Evolutionary conservation across 176 grass and related monocot species (phyloP).

Genomic region (Oryza meridionalis): DNA sequence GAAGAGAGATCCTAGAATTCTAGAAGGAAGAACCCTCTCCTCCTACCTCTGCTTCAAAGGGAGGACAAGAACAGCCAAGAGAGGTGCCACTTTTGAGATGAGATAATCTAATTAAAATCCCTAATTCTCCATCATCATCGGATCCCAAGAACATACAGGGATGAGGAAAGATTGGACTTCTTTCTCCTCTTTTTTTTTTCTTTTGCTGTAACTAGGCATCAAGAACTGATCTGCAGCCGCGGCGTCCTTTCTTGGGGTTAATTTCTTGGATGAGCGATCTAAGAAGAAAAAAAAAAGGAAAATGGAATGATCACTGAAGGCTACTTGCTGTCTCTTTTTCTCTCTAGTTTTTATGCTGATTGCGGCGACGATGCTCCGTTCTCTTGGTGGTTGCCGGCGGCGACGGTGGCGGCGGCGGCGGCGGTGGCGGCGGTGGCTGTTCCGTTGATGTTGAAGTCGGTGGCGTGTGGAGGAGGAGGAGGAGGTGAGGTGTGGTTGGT

Average conservation of each 20-base stretch:
- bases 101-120: conserved; percentile 61
- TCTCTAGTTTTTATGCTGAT: conserved; percentile 48
- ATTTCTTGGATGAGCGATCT: conserved; percentile 54
- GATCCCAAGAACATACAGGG: conserved; percentile 49
- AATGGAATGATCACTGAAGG: conserved; percentile 56
- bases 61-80: conserved; percentile 46
- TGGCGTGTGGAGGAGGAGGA: not conserved
- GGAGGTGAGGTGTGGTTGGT: conserved; percentile 39
- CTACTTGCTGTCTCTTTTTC: conserved; percentile 37
- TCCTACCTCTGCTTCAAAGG: conserved; percentile 5
- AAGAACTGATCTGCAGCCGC: conserved; percentile 20
- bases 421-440: not conserved
- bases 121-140: conserved; percentile 46
- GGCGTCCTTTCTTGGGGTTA: conserved; percentile 57
- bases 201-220: conserved; percentile 37
- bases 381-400: conserved; percentile 18
- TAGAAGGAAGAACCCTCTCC: conserved; percentile 27
- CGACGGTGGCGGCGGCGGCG: not conserved
- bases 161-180: conserved; percentile 32
- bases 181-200: not conserved
- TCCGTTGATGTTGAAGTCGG: conserved; percentile 58
- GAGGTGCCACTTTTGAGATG: conserved; percentile 47
- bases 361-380: conserved; percentile 50
- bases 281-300: conserved; percentile 13
- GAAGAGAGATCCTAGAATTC: conserved; percentile 38